Base-by-base conservation (phyloP, 106 monocot genomes). In the Dioscorea zingiberensis region DNA sequence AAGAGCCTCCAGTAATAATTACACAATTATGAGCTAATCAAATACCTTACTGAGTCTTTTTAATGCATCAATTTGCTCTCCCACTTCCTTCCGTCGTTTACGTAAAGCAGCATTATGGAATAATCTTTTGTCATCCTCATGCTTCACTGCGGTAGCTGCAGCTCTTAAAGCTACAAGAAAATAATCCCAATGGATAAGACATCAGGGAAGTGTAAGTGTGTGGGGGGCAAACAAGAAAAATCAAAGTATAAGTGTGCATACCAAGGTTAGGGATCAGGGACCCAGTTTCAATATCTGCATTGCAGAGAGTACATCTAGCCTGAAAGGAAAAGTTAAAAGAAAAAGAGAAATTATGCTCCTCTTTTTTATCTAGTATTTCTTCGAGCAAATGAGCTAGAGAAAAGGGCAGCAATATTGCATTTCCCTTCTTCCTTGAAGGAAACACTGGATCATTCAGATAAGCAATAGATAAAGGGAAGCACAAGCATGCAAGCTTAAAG, bases 1-100 rank as follows among this genome's bases (percentile, higher is more conserved):
- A n/a, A n/a, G n/a, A n/a, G n/a, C n/a, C n/a, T n/a, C n/a, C n/a
- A n/a, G n/a, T n/a, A 51, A 18, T 51, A 51, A 51, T 18, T 51
- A 13, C 15, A 19, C 4, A 16, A 16, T 7, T 51, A 16, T 51
- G 51, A 69, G 27, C 7, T n/a, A 53, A 45, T 56, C 23, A 69
- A 21, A 49, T 62, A 87, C 84, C 60, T 80, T 77, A 69, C 73
- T 69, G 14, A 66, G 30, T 60, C 67, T 83, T 47, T 75, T 84
- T 30, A 47, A 48, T 29, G 28, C 25, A 44, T 81, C 76, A 48
- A 70, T 65, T 16, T 74, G 75, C 27, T 89, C 82, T 48, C 71
- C 67, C 11, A 60, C 71, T 79, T 90, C 94, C 81, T 80, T 94
- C 79, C 90, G 75, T 30, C 84, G 86, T 62, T 94, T 94, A 22